These are phyloP conservation scores for Chalciporus sphaerocephalus DNA, from an alignment of 768 basidiomycete species.

Conservation along the genomic window DNA sequence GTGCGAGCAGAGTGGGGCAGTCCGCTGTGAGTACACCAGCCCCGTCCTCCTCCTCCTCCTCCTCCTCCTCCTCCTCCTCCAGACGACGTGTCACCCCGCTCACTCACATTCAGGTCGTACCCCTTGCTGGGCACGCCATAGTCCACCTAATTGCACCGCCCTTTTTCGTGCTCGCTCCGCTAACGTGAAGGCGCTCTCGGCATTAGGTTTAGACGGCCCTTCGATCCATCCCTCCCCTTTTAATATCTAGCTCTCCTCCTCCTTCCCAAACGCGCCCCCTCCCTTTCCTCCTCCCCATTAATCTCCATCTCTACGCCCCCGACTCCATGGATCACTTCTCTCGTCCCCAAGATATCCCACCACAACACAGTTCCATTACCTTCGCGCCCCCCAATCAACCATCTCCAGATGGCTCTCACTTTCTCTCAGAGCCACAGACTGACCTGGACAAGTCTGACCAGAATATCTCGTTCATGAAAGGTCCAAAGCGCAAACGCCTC, in stretches of 20 bases:
- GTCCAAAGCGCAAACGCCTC: constrained; percentile 50
- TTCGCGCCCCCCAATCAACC: constrained; percentile 22
- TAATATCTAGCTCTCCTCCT: constrained; percentile 18
- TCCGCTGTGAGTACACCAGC: constrained; percentile 1
- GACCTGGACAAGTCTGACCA: constrained; percentile 30
- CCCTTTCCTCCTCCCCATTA: background rate
- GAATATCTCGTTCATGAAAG: constrained; percentile 44
- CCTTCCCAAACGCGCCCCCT: constrained; percentile 2
- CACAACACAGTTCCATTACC: constrained; percentile 19
- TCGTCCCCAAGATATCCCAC: constrained; percentile 20
- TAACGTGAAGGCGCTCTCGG: constrained; percentile 24
- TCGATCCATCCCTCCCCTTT: constrained; percentile 20
- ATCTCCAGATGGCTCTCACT: constrained; percentile 20
- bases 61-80: constrained; percentile 11
- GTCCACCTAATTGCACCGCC: constrained; percentile 11
- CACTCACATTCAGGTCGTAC: background rate
- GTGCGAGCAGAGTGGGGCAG: background rate
- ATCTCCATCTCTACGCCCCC: background rate
- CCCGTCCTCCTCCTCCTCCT: constrained; percentile 9
- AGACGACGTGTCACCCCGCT: constrained; percentile 2
- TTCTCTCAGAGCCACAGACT: constrained; percentile 14
- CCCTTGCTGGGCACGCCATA: background rate
- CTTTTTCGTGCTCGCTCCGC: constrained; percentile 17
- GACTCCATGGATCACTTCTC: constrained; percentile 36
- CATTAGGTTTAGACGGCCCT: constrained; percentile 29